Evolutionary conservation across 495 filamentous ascomycete genomes (phyloP), one percentile per base, ranked within the genome.

Genomic region (Aspergillus sclerotiicarbonarius): DNA sequence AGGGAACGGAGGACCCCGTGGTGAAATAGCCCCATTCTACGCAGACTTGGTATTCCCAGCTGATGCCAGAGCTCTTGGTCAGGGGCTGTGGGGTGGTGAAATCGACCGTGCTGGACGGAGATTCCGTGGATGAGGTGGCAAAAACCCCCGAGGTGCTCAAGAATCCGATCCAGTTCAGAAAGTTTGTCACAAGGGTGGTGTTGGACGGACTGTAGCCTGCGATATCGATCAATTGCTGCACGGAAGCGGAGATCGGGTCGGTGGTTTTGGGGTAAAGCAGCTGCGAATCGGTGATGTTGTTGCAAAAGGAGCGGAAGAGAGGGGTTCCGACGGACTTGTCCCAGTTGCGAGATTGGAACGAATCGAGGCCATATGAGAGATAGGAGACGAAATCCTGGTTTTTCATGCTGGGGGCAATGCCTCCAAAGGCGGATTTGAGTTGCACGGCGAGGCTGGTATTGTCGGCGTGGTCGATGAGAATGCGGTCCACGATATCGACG

Each of bases 101-200:
- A 50, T 21, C 51, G 10, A 13, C n/a, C 18, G 29, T 30, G 16
- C 8, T 44, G 9, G 25, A 6, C 8, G 55, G 31, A 25, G 21
- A 12, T 3, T 55, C 37, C 32, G 29, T 44, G 10, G 53, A 39
- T 12, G 33, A 52, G 16, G 77, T 63, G 2, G 78, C 13, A n/a
- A 15, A 41, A 6, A 41, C 37, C 9, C 37, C 37, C 13, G 37
- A 83, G 2, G 59, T 21, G 52, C 83, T 81, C 56, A 86, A 68
- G 59, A 82, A 89, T 32, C 84, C 84, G 32, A 89, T 83, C 63
- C 79, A 83, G 67, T 91, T 90, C 10, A 90, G 76, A 57, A 89
- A 70, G 16, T 76, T 73, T 32, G 71, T 82, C 10, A 80, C 77
- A 19, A 90, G 71, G 2, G 61, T 66, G 4, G 68, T 59, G 8